A percentile compares a stretch with the other conserved stretches of the same genome.
These are phyloP conservation scores for Phlebopus sp. DNA, from an alignment of 1,284 basidiomycete species.

Conservation along the genomic window DNA sequence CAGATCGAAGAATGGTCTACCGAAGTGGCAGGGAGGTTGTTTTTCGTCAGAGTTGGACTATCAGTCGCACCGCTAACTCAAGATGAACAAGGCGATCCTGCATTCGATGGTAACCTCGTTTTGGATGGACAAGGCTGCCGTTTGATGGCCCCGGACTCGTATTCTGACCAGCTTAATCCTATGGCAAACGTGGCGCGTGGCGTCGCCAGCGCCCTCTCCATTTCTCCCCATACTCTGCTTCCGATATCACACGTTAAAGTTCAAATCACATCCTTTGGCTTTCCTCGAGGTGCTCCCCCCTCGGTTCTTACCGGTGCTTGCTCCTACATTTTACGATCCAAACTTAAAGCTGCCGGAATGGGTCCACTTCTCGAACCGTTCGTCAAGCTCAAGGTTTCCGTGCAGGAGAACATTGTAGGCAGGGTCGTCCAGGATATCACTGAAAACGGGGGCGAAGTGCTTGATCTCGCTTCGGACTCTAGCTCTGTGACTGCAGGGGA, in stretches of 20 bases:
- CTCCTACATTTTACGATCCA: slow-evolving; percentile 59
- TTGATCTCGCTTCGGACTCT: slow-evolving; percentile 54
- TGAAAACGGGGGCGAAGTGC: slow-evolving; percentile 70
- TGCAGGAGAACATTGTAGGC: slow-evolving; percentile 64
- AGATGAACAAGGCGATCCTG: slow-evolving; percentile 58
- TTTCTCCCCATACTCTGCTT: slow-evolving; percentile 72
- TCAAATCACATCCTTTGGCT: slow-evolving; percentile 43
- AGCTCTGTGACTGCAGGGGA: slow-evolving; percentile 37
- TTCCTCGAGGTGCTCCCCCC: slow-evolving; percentile 42
- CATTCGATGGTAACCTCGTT: slow-evolving; percentile 75
- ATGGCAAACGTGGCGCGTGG: slow-evolving; percentile 60
- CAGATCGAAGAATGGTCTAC: slow-evolving; percentile 50
- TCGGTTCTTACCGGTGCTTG: slow-evolving; percentile 64
- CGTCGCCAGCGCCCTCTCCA: slow-evolving; percentile 65
- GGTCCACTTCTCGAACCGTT: slow-evolving; percentile 77
- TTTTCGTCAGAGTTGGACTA: slow-evolving; percentile 48
- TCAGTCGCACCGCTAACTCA: slow-evolving; percentile 50
- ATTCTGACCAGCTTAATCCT: slow-evolving; percentile 41
- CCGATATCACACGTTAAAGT: slow-evolving; percentile 63
- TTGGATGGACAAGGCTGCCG: slow-evolving; percentile 49
- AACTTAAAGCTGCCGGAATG: slow-evolving; percentile 55
- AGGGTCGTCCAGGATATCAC: slow-evolving; percentile 75
- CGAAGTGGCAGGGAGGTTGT: slow-evolving; percentile 55
- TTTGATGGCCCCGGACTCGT: slow-evolving; percentile 52
- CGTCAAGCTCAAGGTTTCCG: slow-evolving; percentile 60